These are phyloP conservation scores for Noccaea caerulescens DNA, from an alignment of 345 rosid genomes.

Conservation along the genomic window DNA sequence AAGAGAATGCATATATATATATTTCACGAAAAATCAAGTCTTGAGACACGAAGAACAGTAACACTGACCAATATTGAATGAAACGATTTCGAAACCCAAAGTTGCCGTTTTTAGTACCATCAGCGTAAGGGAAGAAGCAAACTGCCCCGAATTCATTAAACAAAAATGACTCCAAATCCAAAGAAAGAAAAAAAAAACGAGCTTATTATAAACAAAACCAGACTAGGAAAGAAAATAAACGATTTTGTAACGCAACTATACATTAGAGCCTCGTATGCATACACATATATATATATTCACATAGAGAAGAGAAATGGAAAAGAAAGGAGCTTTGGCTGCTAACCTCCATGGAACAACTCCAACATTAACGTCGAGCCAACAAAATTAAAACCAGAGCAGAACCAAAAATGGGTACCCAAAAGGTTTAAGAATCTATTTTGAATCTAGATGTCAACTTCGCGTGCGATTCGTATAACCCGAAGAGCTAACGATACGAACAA, in stretches of 20 bases:
- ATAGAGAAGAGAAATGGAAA: neutral
- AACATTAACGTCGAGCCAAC: constrained; percentile 51
- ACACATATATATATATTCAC: neutral
- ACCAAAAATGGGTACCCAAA: constrained; percentile 1
- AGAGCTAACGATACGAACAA: constrained; percentile 36
- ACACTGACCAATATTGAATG: constrained; percentile 2
- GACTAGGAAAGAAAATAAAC: constrained; percentile 7
- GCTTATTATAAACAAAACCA: neutral
- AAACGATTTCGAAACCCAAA: constrained; percentile 3
- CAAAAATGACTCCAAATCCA: constrained; percentile 4
- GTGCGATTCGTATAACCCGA: constrained; percentile 28
- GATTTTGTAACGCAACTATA: constrained; percentile 23
- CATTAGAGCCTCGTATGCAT: constrained; percentile 24
- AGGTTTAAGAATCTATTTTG: constrained; percentile 33
- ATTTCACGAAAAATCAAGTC: neutral
- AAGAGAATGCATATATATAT: constrained; percentile 18
- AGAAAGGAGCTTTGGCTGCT: constrained; percentile 22
- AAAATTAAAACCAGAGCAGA: constrained; percentile 25
- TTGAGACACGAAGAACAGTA: neutral
- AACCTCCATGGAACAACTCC: constrained; percentile 50
- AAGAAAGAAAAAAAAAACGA: neutral
- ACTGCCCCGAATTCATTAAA: constrained; percentile 17
- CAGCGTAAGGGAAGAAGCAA: neutral
- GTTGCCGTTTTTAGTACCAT: constrained; percentile 6
- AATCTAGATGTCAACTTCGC: constrained; percentile 49